phyloP scores from a whole-genome alignment of 2,329 filamentous ascomycete genomes.

The Phoma herbarum region DNA sequence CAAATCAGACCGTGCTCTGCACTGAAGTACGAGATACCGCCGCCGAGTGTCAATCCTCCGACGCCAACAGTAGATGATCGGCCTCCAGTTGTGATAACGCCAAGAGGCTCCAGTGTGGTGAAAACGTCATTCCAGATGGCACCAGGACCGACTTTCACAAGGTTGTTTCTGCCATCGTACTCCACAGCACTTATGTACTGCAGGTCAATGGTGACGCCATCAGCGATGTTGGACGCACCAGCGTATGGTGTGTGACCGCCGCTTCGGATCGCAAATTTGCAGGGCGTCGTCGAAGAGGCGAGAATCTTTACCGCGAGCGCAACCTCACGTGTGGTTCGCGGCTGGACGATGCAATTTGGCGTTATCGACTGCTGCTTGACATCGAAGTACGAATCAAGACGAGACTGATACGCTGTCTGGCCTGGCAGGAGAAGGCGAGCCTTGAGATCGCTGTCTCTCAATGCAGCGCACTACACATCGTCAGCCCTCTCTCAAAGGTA shows the following conservation, averaged over 20 bases:
- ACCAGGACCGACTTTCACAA: slow-evolving; percentile 36
- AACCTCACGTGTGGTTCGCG: slow-evolving; percentile 29
- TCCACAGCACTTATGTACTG: slow-evolving; percentile 29
- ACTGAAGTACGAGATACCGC: slow-evolving; percentile 44
- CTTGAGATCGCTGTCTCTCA: slow-evolving; percentile 18
- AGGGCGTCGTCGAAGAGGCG: slow-evolving; percentile 4
- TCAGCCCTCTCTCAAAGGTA: not conserved
- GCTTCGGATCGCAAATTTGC: slow-evolving; percentile 38
- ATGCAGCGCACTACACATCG: slow-evolving; percentile 17
- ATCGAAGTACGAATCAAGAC: slow-evolving; percentile 33
- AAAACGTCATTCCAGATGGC: slow-evolving; percentile 41
- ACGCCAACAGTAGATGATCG: slow-evolving; percentile 38
- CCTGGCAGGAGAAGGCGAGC: slow-evolving; percentile 25
- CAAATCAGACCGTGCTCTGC: slow-evolving; percentile 39
- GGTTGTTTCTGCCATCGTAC: slow-evolving; percentile 26
- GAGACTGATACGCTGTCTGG: slow-evolving; percentile 24
- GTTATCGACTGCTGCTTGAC: slow-evolving; percentile 32
- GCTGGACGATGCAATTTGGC: slow-evolving; percentile 39
- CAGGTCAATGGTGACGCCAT: slow-evolving; percentile 42
- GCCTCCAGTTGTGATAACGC: slow-evolving; percentile 36
- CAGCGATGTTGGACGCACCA: slow-evolving; percentile 40
- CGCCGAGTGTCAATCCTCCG: slow-evolving; percentile 38
- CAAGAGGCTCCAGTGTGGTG: slow-evolving; percentile 31
- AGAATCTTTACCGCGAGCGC: slow-evolving; percentile 29
- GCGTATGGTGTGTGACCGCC: slow-evolving; percentile 37